These are phyloP conservation scores for Arthrobotrys entomopaga DNA, from an alignment of 2,329 filamentous ascomycete species.

Conservation along the genomic window DNA sequence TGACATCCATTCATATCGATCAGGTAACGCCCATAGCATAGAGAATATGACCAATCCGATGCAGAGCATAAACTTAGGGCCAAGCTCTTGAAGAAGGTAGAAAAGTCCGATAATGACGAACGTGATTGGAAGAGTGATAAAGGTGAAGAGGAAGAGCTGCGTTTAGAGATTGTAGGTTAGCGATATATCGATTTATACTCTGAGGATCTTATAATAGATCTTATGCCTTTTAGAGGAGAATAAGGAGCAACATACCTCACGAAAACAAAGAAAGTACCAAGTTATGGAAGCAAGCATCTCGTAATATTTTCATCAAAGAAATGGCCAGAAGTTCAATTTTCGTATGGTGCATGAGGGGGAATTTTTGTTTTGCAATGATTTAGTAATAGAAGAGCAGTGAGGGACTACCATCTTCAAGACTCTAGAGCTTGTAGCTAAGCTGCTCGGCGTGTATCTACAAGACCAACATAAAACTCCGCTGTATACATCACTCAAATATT, in stretches of 20 bases:
- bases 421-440: too few relatives aligned
- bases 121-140: conserved; percentile 27
- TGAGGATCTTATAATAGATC: not conserved
- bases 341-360: not conserved
- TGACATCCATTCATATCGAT: conserved; percentile 22
- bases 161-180: not conserved
- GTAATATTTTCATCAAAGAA: not conserved
- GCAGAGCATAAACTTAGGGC: conserved; percentile 35
- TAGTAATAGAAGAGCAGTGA: too few relatives aligned
- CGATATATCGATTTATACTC: not conserved
- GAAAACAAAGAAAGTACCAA: conserved; percentile 23
- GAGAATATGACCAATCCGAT: conserved; percentile 25
- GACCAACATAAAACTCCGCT: too few relatives aligned
- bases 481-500: too few relatives aligned
- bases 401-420: too few relatives aligned
- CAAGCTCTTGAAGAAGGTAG: conserved; percentile 30
- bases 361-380: not conserved
- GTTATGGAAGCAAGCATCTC: conserved; percentile 21
- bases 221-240: not conserved
- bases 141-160: conserved; percentile 32
- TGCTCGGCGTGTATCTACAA: too few relatives aligned
- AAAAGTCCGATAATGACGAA: conserved; percentile 9
- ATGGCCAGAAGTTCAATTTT: not conserved
- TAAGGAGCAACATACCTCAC: conserved; percentile 17
- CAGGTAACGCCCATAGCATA: conserved; percentile 29